Evolutionary conservation across 768 basidiomycete species (phyloP).

Genomic region (Agrocybe praecox): DNA sequence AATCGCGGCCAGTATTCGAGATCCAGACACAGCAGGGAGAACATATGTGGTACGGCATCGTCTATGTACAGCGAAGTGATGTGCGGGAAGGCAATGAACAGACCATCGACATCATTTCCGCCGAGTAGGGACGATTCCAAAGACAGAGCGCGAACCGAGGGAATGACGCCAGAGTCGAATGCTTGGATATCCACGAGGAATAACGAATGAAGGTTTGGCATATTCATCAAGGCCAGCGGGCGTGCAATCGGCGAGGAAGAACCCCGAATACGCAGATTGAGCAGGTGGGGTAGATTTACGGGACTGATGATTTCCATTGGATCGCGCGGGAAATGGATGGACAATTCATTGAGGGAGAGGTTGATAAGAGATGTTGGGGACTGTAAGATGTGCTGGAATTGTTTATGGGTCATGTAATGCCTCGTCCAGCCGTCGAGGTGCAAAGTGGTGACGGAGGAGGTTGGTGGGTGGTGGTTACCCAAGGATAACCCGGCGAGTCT

Average conservation of each 20-base stretch:
- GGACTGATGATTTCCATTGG: slow-evolving; percentile 28
- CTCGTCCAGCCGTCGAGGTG: slow-evolving; percentile 44
- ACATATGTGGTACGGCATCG: slow-evolving; percentile 30
- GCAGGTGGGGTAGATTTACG: slow-evolving; percentile 34
- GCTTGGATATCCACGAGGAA: slow-evolving; percentile 29
- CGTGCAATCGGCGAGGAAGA: slow-evolving; percentile 33
- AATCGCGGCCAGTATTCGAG: slow-evolving; percentile 37
- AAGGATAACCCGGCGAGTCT: slow-evolving; percentile 43
- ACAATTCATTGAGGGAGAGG: slow-evolving; percentile 43
- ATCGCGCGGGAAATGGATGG: slow-evolving; percentile 35
- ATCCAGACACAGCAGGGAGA: slow-evolving; percentile 27
- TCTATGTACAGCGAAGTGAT: slow-evolving; percentile 36
- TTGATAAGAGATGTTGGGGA: slow-evolving; percentile 38
- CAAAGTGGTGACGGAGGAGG: slow-evolving; percentile 36
- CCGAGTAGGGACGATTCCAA: slow-evolving; percentile 37
- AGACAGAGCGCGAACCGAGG: slow-evolving; percentile 32
- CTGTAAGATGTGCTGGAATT: slow-evolving; percentile 35
- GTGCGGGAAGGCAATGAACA: slow-evolving; percentile 37
- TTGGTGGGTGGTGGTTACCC: slow-evolving; percentile 41
- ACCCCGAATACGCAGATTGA: slow-evolving; percentile 43
- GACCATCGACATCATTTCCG: slow-evolving; percentile 28
- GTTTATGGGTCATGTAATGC: slow-evolving; percentile 33
- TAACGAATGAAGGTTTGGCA: slow-evolving; percentile 37
- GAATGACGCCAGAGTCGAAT: slow-evolving; percentile 34
- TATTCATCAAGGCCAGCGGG: slow-evolving; percentile 35